Evolutionary conservation across 106 monocot genomes (phyloP), one percentile per base, ranked within the genome.

Genomic region (Dendrobium officinale): DNA sequence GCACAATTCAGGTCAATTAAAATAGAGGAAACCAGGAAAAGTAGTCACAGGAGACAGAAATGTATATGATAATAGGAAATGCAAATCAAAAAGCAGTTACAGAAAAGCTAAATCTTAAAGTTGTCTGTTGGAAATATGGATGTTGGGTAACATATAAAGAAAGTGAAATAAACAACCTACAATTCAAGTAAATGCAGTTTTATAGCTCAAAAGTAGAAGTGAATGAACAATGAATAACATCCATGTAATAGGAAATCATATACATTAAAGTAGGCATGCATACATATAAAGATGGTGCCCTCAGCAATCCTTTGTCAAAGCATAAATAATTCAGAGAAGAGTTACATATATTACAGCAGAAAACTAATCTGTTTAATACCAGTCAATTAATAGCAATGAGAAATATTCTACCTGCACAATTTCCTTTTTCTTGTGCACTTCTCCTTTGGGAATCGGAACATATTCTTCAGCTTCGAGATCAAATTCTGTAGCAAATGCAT

Each of bases 381-480:
- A 24, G 2, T 16, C 2, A 19, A 27, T 47, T 70, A 44, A 72
- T 17, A 42, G 20, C n/a, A 68, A 41, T 67, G 6, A 80, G 37
- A 29, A 66, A 80, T 45, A 29, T 75, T 0, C 29, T 85, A 99
- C 98, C 91, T 99, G 98, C n/a, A 99, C 95, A 45, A 99, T 91
- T 75, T 99, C 98, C 79, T 99, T 99, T 81, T 99, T 99, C 91
- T 99, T 99, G 79, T 95, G 95, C 24, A 99, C 98, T 77, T 99
- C 98, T 75, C 98, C 98, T 84, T 99, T 99, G n/a, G 98, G 98
- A 77, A 99, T 88, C 42, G 98, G 98, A 80, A 99, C 98, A 84
- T 93, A 99, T 56, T 99, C 98, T 80, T 99, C 98, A 64, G 98
- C 98, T 87, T 99, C 98, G 79, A 99, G 95, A 85, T 99, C 98